Conservation (phyloP, 192 early-diverging fungal species). For the Spizellomyces sp. region DNA sequence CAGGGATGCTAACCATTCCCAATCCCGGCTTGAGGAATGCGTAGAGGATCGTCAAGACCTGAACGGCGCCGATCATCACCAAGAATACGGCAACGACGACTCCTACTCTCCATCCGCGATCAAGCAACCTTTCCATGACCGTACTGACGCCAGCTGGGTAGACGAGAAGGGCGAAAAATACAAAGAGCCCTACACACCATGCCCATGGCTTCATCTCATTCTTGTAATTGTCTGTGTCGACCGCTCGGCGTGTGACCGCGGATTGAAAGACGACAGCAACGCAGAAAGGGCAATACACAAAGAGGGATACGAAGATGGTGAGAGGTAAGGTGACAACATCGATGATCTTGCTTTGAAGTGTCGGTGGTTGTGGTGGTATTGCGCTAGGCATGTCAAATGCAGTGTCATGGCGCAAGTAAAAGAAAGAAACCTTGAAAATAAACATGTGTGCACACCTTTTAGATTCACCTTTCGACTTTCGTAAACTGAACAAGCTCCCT, state of each 20-base stretch:
- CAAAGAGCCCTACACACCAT: constrained; percentile 8
- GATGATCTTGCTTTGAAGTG: neutral
- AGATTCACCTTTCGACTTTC: too few relatives aligned
- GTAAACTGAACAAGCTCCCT: too few relatives aligned
- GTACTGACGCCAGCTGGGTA: constrained; percentile 12
- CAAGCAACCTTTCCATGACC: neutral
- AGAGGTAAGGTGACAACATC: constrained; percentile 13
- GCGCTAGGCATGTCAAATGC: too few relatives aligned
- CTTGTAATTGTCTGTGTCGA: constrained; percentile 27
- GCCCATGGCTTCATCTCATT: constrained; percentile 23
- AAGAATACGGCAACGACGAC: constrained; percentile 5
- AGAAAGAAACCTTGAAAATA: too few relatives aligned
- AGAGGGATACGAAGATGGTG: constrained; percentile 17
- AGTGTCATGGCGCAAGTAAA: too few relatives aligned
- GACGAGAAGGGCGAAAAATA: constrained; percentile 15
- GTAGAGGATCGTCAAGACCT: constrained; percentile 14
- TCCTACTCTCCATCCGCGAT: constrained; percentile 9
- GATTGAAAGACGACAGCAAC: constrained; percentile 25
- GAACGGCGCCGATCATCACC: neutral
- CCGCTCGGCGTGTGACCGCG: constrained; percentile 1
- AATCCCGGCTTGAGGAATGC: constrained; percentile 30
- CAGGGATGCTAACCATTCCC: constrained; percentile 20
- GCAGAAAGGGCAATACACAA: constrained; percentile 27
- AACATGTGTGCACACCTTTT: too few relatives aligned
- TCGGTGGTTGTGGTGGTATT: too few relatives aligned